phyloP scores from a whole-genome alignment of 352 stramenopile species.

The Phytophthora nicotianae region DNA sequence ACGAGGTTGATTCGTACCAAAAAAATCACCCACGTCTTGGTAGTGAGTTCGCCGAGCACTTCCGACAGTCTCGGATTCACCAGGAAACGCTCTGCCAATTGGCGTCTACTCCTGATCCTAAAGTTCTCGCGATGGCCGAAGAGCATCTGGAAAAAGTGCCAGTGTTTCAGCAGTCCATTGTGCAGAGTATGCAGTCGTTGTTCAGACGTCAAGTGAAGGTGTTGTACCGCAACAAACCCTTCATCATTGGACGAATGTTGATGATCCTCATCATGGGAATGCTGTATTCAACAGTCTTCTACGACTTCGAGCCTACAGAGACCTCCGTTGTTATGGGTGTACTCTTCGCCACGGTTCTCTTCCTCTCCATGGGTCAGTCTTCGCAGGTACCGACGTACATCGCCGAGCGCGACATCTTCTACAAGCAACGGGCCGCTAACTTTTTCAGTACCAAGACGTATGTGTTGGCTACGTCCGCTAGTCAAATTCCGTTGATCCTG shows the following conservation, averaged over 20 bases:
- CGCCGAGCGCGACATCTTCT: conserved; percentile 61
- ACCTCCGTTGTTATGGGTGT: conserved; percentile 54
- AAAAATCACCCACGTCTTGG: conserved; percentile 22
- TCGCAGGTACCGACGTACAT: conserved; percentile 72
- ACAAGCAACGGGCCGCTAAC: conserved; percentile 77
- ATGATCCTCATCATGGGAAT: conserved; percentile 39
- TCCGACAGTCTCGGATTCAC: conserved; percentile 21
- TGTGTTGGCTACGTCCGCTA: conserved; percentile 43
- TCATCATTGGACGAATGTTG: conserved; percentile 34
- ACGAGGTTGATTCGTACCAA: conserved; percentile 10
- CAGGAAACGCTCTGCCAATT: conserved; percentile 10
- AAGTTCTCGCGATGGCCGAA: conserved; percentile 10
- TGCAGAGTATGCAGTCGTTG: conserved; percentile 30
- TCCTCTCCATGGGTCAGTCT: conserved; percentile 63
- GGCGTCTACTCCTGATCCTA: background rate
- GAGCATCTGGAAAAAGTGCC: conserved; percentile 31
- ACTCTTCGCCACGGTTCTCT: conserved; percentile 80
- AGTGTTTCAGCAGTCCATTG: conserved; percentile 39
- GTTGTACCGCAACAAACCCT: conserved; percentile 39
- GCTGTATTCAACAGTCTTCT: conserved; percentile 37
- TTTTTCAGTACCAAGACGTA: conserved; percentile 76
- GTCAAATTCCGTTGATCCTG: conserved; percentile 38
- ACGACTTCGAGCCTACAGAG: conserved; percentile 32
- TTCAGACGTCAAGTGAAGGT: conserved; percentile 60
- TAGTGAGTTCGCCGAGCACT: conserved; percentile 43